phyloP scores from a whole-genome alignment of 2,329 filamentous ascomycete species.

The Colletotrichum musae region DNA sequence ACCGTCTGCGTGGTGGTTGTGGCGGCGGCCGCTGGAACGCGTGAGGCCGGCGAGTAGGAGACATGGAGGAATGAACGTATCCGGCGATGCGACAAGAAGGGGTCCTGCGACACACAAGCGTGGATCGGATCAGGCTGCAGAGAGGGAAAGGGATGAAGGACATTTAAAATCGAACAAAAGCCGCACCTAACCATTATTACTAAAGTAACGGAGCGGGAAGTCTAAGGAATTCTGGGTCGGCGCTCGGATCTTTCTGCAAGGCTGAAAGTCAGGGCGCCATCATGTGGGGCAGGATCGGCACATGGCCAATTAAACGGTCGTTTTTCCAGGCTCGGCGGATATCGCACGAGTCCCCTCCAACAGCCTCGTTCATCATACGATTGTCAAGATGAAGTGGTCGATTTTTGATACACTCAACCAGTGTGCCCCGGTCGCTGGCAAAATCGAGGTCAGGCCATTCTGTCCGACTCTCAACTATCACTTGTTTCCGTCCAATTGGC shows the following conservation, averaged over 20 bases:
- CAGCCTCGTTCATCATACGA: conserved; percentile 58
- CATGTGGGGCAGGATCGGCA: conserved; percentile 18
- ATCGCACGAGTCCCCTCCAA: conserved; percentile 48
- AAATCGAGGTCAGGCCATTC: conserved; percentile 43
- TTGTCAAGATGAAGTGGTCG: conserved; percentile 43
- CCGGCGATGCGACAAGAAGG: too few species aligned
- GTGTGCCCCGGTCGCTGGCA: conserved; percentile 40
- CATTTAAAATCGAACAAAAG: too few species aligned
- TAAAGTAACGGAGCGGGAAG: conserved; percentile 32
- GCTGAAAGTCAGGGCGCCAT: conserved; percentile 20
- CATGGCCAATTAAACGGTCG: conserved; percentile 22
- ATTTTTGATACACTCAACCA: conserved; percentile 40
- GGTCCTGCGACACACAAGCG: too few species aligned
- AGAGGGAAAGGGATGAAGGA: too few species aligned
- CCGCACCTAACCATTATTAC: conserved; percentile 2
- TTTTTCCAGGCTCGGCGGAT: conserved; percentile 29
- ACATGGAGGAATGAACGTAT: too few species aligned
- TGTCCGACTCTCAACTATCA: conserved; percentile 32
- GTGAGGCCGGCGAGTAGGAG: too few species aligned
- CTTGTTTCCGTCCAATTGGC: conserved; percentile 19
- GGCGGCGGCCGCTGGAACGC: too few species aligned
- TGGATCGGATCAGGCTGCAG: too few species aligned
- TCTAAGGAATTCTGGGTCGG: conserved; percentile 27
- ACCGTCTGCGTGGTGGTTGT: too few species aligned
- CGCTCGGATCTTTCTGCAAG: conserved; percentile 31